Conservation (phyloP, 176 grass and related monocot species). For the Aegilops tauschii region DNA sequence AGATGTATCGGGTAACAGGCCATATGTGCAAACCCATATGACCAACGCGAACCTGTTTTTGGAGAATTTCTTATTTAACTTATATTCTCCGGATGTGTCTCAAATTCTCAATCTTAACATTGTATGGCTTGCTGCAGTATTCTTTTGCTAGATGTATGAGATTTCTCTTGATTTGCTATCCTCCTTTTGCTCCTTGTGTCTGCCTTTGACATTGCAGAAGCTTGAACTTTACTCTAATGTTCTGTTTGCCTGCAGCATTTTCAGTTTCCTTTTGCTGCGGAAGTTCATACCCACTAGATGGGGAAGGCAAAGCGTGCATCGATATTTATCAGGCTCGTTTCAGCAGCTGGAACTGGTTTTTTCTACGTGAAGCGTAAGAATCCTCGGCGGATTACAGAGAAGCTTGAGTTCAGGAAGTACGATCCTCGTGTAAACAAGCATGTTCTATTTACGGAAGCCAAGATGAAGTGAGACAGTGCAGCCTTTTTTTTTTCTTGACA, state of each 20-base stretch:
- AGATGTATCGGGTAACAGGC: background rate
- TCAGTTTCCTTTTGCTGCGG: background rate
- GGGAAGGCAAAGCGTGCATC: slow-evolving; percentile 70
- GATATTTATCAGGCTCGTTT: slow-evolving; percentile 67
- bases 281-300: slow-evolving; percentile 24
- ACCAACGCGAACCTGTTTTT: background rate
- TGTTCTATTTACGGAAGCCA: slow-evolving; percentile 73
- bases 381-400: slow-evolving; percentile 58
- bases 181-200: background rate
- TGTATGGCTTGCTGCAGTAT: too few relatives aligned
- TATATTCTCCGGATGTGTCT: background rate
- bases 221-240: background rate
- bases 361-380: slow-evolving; percentile 80
- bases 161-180: background rate
- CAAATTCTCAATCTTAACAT: background rate
- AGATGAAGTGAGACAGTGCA: slow-evolving; percentile 52
- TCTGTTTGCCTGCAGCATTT: background rate
- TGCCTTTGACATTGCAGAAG: background rate
- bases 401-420: slow-evolving; percentile 74
- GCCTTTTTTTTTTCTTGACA: background rate
- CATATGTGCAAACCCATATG: background rate
- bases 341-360: slow-evolving; percentile 68
- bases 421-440: slow-evolving; percentile 71
- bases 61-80: background rate
- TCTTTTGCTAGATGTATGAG: too few relatives aligned